Conservation (phyloP, 768 basidiomycete species). For the Roridomyces roridus region DNA sequence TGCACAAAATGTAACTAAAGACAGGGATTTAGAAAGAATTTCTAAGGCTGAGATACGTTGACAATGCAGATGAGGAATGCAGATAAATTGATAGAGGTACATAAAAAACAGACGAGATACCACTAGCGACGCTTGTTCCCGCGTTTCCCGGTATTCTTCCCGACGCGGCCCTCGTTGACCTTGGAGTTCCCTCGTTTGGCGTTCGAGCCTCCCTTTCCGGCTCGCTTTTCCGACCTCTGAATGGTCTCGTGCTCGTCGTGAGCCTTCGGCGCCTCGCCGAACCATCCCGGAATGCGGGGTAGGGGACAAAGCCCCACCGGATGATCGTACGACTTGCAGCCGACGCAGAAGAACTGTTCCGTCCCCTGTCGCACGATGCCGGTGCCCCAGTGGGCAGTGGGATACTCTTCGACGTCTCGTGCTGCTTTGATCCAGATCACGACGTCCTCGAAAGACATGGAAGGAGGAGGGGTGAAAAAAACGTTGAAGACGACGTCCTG, state of each 20-base stretch:
- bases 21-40: too few species aligned
- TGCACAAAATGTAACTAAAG: too few species aligned
- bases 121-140: too few species aligned
- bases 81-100: too few species aligned
- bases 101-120: too few species aligned
- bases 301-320: constrained; percentile 5
- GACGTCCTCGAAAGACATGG: neutral
- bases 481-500: neutral
- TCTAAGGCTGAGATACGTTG: too few species aligned
- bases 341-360: constrained; percentile 2
- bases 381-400: neutral
- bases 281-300: constrained; percentile 2
- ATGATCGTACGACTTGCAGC: constrained; percentile 7
- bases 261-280: neutral
- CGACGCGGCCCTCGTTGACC: too few species aligned
- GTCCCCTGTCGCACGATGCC: neutral
- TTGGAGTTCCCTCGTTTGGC: too few species aligned
- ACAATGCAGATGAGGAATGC: too few species aligned
- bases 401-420: neutral
- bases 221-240: neutral
- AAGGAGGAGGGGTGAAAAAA: neutral
- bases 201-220: neutral
- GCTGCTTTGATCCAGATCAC: neutral
- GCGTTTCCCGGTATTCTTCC: too few species aligned
- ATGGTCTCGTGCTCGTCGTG: too few species aligned